Evolutionary conservation across 2,329 filamentous ascomycete species (phyloP).

Genomic region (Talaromyces sp.): DNA sequence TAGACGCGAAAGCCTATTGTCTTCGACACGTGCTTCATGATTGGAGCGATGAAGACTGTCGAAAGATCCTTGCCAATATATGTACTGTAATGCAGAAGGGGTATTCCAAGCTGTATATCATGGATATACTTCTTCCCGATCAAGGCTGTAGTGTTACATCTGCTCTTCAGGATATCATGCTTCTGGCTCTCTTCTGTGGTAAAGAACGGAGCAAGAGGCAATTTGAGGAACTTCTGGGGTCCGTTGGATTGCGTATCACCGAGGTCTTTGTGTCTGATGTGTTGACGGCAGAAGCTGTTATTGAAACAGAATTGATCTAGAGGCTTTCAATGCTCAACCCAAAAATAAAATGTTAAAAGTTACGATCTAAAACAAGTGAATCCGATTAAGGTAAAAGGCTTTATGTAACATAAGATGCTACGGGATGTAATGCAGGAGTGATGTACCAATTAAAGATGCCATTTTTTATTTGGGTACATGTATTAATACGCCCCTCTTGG

Average conservation of each 20-base stretch:
- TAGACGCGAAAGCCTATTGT: neutral
- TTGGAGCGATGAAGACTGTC: neutral
- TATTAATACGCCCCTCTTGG: neutral
- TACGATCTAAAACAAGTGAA: neutral
- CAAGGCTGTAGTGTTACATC: neutral
- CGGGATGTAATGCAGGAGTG: neutral
- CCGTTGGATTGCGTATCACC: neutral
- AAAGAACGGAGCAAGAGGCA: neutral
- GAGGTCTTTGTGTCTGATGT: neutral
- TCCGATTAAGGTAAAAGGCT: neutral
- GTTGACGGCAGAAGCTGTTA: neutral
- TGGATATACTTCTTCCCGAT: neutral
- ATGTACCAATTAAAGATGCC: neutral
- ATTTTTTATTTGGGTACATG: neutral
- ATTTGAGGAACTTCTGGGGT: neutral
- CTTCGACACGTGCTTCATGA: neutral
- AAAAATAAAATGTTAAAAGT: neutral
- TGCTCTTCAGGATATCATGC: neutral
- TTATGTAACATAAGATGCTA: neutral
- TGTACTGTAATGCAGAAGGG: neutral
- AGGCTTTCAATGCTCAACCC: neutral
- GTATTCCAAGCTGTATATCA: neutral
- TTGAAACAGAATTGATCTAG: neutral
- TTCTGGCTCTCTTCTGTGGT: neutral
- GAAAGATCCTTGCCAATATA: neutral